Percentiles rank a stretch among this genome's conserved stretches.
phyloP scores from a whole-genome alignment of 768 basidiomycete genomes.

The Lepiota subincarnata region DNA sequence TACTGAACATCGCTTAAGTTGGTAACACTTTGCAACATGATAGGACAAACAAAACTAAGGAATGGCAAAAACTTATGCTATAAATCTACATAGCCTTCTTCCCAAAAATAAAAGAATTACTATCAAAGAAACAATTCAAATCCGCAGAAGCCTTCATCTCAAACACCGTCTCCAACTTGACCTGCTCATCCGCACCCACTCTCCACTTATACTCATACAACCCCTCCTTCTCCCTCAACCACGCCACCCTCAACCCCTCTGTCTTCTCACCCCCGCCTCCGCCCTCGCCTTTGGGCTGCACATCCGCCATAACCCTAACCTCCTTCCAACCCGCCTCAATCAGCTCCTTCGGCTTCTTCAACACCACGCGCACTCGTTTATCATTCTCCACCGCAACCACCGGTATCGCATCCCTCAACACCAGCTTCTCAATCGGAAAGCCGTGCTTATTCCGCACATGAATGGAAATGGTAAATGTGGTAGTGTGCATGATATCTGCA shows the following conservation, averaged over 20 bases:
- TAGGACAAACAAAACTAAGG: too few relatives aligned
- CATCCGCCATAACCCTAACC: conserved; percentile 19
- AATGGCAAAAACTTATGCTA: too few relatives aligned
- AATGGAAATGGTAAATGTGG: conserved; percentile 41
- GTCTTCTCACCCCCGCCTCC: background rate
- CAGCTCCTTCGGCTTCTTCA: conserved; percentile 43
- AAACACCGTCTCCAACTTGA: conserved; percentile 45
- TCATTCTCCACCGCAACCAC: conserved; percentile 28
- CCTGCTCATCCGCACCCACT: background rate
- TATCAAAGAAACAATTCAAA: background rate
- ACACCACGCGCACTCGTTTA: conserved; percentile 37
- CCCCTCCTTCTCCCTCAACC: conserved; percentile 19
- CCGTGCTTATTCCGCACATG: conserved; percentile 45
- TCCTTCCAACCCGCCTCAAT: conserved; percentile 39
- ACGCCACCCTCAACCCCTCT: conserved; percentile 25
- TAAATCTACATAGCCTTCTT: too few relatives aligned
- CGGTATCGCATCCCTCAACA: conserved; percentile 46
- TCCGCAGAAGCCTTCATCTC: conserved; percentile 23
- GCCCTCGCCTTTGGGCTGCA: background rate
- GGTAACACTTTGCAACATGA: too few relatives aligned
- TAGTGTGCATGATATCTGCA: conserved; percentile 39
- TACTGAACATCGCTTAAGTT: too few relatives aligned
- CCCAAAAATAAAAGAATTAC: too few relatives aligned
- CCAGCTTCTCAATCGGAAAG: conserved; percentile 38
- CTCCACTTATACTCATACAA: conserved; percentile 45